phyloP scores from a whole-genome alignment of 805 yeast species.

The Lipomyces yamanashiensis region DNA sequence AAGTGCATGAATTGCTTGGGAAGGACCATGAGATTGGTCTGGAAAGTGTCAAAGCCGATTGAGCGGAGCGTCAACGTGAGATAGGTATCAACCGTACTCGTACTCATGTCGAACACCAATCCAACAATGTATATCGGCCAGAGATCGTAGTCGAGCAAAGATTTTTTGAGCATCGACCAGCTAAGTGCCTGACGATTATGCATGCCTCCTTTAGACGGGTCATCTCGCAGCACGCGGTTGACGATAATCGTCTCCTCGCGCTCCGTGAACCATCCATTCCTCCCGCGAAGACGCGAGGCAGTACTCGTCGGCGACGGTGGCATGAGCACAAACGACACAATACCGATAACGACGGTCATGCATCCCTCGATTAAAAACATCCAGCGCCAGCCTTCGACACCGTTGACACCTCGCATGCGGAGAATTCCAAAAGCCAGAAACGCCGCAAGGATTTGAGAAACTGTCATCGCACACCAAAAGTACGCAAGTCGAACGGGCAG shows the following conservation, averaged over 20 bases:
- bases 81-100: conserved; percentile 49
- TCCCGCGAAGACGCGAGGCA: conserved; percentile 54
- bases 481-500: conserved; percentile 59
- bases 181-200: conserved; percentile 61
- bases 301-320: conserved; percentile 62
- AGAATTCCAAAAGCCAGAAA: conserved; percentile 58
- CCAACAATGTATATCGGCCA: conserved; percentile 61
- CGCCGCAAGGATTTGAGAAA: conserved; percentile 51
- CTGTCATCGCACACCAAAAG: conserved; percentile 59
- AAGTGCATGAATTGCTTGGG: conserved; percentile 49
- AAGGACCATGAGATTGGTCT: conserved; percentile 57
- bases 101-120: conserved; percentile 50
- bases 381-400: conserved; percentile 64
- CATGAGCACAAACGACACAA: conserved; percentile 55
- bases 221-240: conserved; percentile 64
- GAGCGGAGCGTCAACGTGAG: conserved; percentile 55
- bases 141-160: conserved; percentile 56
- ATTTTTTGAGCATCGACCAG: conserved; percentile 48
- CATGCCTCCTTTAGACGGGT: conserved; percentile 68
- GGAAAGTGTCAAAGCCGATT: conserved; percentile 59
- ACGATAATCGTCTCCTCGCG: conserved; percentile 63
- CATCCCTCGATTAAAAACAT: conserved; percentile 65
- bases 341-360: conserved; percentile 59
- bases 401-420: conserved; percentile 52
- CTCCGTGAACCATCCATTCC: conserved; percentile 59